phyloP scores from a whole-genome alignment of 345 rosid species.

The Salix purpurea region DNA sequence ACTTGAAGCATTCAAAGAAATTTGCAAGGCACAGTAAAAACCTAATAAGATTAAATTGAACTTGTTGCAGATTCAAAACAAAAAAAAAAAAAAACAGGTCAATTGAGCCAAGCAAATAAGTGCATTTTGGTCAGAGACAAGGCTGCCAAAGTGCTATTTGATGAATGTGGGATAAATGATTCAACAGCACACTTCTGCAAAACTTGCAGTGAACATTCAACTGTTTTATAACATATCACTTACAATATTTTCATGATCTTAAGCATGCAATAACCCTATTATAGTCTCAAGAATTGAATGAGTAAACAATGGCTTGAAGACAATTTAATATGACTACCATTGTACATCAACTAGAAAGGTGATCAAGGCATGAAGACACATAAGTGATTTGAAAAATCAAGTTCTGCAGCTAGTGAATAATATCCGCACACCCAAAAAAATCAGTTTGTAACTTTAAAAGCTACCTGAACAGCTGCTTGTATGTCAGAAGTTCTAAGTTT shows the following conservation, averaged over 20 bases:
- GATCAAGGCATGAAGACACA: neutral
- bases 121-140: neutral
- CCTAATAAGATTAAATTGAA: neutral
- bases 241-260: neutral
- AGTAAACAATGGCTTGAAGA: neutral
- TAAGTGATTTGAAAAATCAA: neutral
- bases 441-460: constrained; percentile 12
- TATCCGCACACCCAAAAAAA: neutral
- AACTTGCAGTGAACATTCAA: neutral
- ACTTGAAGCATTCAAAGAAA: neutral
- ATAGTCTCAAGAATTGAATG: neutral
- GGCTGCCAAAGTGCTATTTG: neutral
- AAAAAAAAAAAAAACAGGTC: neutral
- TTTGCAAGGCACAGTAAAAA: neutral
- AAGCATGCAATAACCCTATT: neutral
- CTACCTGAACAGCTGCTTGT: constrained; percentile 93
- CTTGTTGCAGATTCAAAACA: neutral
- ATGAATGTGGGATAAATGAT: neutral
- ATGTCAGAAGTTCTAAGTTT: constrained; percentile 87
- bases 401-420: neutral
- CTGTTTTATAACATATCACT: neutral
- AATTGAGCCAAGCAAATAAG: neutral
- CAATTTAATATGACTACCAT: neutral
- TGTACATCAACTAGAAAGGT: neutral
- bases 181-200: neutral